Evolutionary conservation across 2,329 filamentous ascomycete genomes (phyloP).

Genomic region (Fusarium succisae): DNA sequence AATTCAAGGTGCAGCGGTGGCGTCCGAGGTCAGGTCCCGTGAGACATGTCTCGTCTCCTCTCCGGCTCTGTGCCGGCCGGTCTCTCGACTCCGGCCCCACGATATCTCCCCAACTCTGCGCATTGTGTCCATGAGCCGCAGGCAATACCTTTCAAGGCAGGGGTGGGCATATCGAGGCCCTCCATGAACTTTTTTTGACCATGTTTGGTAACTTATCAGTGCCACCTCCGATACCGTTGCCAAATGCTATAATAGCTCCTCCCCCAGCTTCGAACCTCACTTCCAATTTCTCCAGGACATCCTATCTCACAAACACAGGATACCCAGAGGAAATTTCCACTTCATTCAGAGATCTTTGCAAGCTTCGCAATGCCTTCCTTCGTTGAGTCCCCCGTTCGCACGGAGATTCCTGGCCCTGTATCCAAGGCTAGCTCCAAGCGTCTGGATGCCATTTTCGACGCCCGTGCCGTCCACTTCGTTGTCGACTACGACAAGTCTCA

Average conservation of each 20-base stretch:
- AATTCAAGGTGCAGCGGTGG: slow-evolving; percentile 9
- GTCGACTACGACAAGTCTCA: slow-evolving; percentile 62
- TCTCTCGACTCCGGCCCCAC: slow-evolving; percentile 43
- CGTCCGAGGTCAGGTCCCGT: slow-evolving; percentile 36
- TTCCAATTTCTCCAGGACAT: slow-evolving; percentile 31
- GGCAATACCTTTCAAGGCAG: slow-evolving; percentile 6
- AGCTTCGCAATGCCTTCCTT: slow-evolving; percentile 46
- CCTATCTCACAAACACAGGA: slow-evolving; percentile 21
- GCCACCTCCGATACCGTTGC: slow-evolving; percentile 28
- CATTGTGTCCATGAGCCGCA: slow-evolving; percentile 35
- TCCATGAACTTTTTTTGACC: slow-evolving; percentile 25
- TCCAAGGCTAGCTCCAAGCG: slow-evolving; percentile 53
- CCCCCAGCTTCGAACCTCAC: slow-evolving; percentile 25
- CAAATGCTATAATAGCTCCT: slow-evolving; percentile 43
- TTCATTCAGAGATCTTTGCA: slow-evolving; percentile 8
- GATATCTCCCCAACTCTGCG: slow-evolving; percentile 10
- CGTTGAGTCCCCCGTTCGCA: slow-evolving; percentile 47
- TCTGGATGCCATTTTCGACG: slow-evolving; percentile 61
- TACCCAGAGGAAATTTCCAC: slow-evolving; percentile 22
- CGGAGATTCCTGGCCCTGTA: slow-evolving; percentile 52
- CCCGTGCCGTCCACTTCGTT: slow-evolving; percentile 61
- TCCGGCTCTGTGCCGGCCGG: slow-evolving; percentile 42
- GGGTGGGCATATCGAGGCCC: slow-evolving; percentile 28
- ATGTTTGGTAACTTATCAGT: slow-evolving; percentile 14
- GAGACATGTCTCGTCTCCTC: slow-evolving; percentile 19